Evolutionary conservation across 495 filamentous ascomycete species (phyloP), one percentile per base, ranked within the genome.

Genomic region (Saxophila tyrrhenica): DNA sequence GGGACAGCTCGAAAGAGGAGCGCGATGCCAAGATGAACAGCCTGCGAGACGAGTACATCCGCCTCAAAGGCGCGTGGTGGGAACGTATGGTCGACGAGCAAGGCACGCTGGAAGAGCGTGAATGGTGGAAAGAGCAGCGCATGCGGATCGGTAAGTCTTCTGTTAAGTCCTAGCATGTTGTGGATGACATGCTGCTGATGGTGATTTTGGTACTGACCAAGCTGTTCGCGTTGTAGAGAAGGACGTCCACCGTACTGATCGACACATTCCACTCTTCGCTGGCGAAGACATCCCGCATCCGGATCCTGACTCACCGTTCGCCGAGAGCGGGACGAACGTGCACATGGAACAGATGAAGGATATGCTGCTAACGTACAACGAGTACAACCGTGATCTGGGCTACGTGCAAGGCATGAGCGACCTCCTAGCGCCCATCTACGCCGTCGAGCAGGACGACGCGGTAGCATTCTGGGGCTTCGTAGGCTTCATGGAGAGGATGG

Each of bases 361-460:
- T 62, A 95, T 98, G 89, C 83, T 98, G 2, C 73, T 98, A 13
- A 97, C 92, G 0, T 98, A 98, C 66, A 96, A 97, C 65, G 94
- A 98, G 64, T 92, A 89, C 65, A 97, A 96, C 72, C 83, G 78
- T 25, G 85, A 89, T 42, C 74, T 97, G 0, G 92, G 92, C 25
- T 98, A 98, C 62, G 92, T 98, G 1, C 92, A 98, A 74, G 92
- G 92, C 48, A 98, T 98, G 92, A 94, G 87, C 25, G 92, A 98
- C 67, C 80, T 98, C 0, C 81, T 98, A 2, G 89, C 94, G 0
- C 92, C 92, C 7, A 87, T 98, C 41, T 98, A 98, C 62, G 91
- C 92, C 1, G 87, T 98, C 11, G 82, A 94, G 72, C 92, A 98
- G 70, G 92, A 98, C 63, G 92, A 97, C 64, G 91, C 92, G 1